Evolutionary conservation across 305 asterid species (phyloP), one percentile per base, ranked within the genome.

Genomic region (Lippia alba): DNA sequence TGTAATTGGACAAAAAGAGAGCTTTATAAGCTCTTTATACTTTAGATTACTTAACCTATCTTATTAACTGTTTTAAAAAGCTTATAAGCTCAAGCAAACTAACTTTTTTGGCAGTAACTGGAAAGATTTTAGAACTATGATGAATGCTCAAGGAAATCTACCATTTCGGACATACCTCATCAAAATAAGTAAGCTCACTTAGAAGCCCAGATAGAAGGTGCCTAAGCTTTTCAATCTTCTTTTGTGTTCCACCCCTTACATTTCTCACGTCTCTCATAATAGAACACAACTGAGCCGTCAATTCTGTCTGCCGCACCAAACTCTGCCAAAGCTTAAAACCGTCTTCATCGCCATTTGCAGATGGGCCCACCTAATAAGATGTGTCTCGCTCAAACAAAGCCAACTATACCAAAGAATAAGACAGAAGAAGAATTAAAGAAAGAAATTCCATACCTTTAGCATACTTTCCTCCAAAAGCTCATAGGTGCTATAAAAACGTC

Each of bases 171-270:
- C 75, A 71, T 81, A 92, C 98, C 98, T 92, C 97, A 4, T 92
- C 99, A 68, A 94, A 94, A 83, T 94, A 94, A 75, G 97, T 94
- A 67, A 94, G 99, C 89, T 94, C 99, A 67, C 98, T 94, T 55
- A 90, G 99, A 83, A 94, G 94, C 76, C 98, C 99, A 8, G 97
- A 83, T 19, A 94, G 85, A 64, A 94, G 99, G 61, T 94, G 99
- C 81, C 99, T 83, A 75, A 94, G 99, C 82, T 94, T 94, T 74
- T 94, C 99, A 59, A 91, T 94, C 81, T 91, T 94, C 89, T 87
- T 94, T 73, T 94, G 97, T 57, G 97, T 91, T 78, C 97, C 96
- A 46, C 98, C 96, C 48, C 90, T 87, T 64, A 92, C 96, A 85
- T 94, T 94, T 81, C 96, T 83, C 62, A 94, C 99, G 8, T 90